Percentiles rank a stretch among this genome's conserved stretches.
Conservation (phyloP, 371 early-diverging fungal species). For the Syncephalis plumigaleata region DNA sequence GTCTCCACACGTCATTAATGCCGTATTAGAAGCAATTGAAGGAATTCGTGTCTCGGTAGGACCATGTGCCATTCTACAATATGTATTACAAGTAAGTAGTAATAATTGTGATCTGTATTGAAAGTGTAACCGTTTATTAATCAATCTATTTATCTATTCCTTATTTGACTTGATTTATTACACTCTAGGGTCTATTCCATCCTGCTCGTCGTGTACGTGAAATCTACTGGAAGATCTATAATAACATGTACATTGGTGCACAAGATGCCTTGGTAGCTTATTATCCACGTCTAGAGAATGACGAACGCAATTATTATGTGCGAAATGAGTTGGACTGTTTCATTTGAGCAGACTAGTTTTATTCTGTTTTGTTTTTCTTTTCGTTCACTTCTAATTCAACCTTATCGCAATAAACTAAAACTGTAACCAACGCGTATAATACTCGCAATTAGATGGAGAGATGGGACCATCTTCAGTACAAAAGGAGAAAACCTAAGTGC, state of each 20-base stretch:
- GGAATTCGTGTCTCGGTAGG: constrained; percentile 84
- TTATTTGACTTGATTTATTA: too few species aligned
- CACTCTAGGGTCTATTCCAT: constrained; percentile 75
- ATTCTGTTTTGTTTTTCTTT: too few species aligned
- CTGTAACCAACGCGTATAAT: constrained; percentile 59
- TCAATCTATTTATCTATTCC: background rate
- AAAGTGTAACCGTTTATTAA: background rate
- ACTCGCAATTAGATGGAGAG: constrained; percentile 55
- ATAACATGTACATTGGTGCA: constrained; percentile 78
- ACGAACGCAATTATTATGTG: constrained; percentile 49
- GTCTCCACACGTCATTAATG: constrained; percentile 89
- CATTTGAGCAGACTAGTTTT: constrained; percentile 1
- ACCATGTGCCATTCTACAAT: constrained; percentile 66
- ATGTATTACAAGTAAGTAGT: constrained; percentile 47
- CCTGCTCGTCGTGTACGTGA: constrained; percentile 92
- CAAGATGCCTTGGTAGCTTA: constrained; percentile 84
- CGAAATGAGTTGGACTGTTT: constrained; percentile 46
- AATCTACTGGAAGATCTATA: constrained; percentile 96
- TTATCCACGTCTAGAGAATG: constrained; percentile 79
- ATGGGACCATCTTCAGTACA: constrained; percentile 57
- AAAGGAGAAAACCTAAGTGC: constrained; percentile 23
- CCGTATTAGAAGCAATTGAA: constrained; percentile 93
- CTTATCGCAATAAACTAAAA: too few species aligned
- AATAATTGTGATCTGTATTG: too few species aligned
- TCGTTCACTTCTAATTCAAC: too few species aligned